A percentile compares a stretch with the other conserved stretches of the same genome.
Conservation (phyloP, 2,329 filamentous ascomycete genomes). For the Fusarium lateritium region DNA sequence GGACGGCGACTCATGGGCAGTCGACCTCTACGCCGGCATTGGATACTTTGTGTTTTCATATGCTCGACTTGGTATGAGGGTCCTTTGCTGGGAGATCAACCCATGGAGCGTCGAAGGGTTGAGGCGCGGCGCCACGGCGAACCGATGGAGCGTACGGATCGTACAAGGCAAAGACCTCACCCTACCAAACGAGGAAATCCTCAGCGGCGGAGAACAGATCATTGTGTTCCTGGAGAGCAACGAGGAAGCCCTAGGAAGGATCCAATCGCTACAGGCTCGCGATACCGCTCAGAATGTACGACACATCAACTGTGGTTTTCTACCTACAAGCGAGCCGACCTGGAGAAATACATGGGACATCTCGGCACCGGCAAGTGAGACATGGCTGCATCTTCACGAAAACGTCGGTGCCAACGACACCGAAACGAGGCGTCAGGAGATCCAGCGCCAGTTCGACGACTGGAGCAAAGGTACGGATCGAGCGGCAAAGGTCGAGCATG, state of each 20-base stretch:
- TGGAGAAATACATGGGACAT: constrained; percentile 69
- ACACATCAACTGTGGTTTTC: constrained; percentile 76
- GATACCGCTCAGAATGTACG: constrained; percentile 58
- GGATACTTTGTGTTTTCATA: constrained; percentile 96
- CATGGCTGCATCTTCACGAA: constrained; percentile 77
- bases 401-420: constrained; percentile 72
- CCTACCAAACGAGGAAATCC: constrained; percentile 55
- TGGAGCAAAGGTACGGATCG: constrained; percentile 51
- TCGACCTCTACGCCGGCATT: constrained; percentile 93
- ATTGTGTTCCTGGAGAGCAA: constrained; percentile 81
- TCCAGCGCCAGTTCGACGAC: constrained; percentile 63
- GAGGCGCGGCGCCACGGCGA: constrained; percentile 78
- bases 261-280: constrained; percentile 55
- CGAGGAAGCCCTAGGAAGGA: constrained; percentile 61
- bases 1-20: constrained; percentile 62
- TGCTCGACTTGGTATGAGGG: constrained; percentile 76
- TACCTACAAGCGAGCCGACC: constrained; percentile 69
- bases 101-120: constrained; percentile 89
- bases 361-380: constrained; percentile 52
- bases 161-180: constrained; percentile 60
- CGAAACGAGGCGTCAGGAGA: constrained; percentile 60
- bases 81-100: constrained; percentile 93
- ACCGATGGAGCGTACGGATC: constrained; percentile 75
- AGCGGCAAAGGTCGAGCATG: constrained; percentile 64
- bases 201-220: constrained; percentile 67